Base-by-base conservation (phyloP, 352 stramenopile genomes). In the Globisporangium radiosum region DNA sequence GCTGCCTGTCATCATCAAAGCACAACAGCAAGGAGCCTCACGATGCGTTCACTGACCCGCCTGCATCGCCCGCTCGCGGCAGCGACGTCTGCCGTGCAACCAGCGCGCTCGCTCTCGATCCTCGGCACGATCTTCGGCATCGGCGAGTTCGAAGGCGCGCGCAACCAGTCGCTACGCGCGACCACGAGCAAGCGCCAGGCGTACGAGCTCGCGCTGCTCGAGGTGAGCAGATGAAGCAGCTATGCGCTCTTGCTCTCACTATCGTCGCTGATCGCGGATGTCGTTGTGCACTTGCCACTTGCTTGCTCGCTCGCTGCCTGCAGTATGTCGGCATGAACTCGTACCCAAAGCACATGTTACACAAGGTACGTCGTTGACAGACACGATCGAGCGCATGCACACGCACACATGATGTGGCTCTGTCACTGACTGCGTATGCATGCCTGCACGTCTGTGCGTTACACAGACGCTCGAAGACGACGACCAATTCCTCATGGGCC, bases 311-410 rank as follows among this genome's bases (percentile, higher is more conserved):
- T 25, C 25, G 25, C 25, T 25, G 25, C 25, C 25, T 25, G 47
- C 47, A 92, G 80, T 92, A 88, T 59, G 82, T 88, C 39, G 72
- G 75, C 42, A 90, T 92, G 82, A 92, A 90, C 47, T 72, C 76
- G 56, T 75, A 90, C 60, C 82, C 82, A 14, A 88, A 89, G 64
- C 76, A 82, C 58, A 78, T 87, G 69, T 63, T 92, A 53, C 75
- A 85, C 33, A 73, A 88, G 68, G 72, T 78, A 56, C 14, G 11
- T 17, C 7, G 11, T 47, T 14, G 43, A 47, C n/a, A n/a, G 25
- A 25, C 25, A 25, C 43, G 3, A 47, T 45, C 8, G 40, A 25
- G 25, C 25, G 25, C 25, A 25, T 25, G 2, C 17, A n/a, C 14
- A 52, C 7, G 19, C 47, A 17, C 25, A 25, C 25, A 25, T 25